Evolutionary conservation across 495 filamentous ascomycete species (phyloP).

Genomic region (Trichoderma virens): DNA sequence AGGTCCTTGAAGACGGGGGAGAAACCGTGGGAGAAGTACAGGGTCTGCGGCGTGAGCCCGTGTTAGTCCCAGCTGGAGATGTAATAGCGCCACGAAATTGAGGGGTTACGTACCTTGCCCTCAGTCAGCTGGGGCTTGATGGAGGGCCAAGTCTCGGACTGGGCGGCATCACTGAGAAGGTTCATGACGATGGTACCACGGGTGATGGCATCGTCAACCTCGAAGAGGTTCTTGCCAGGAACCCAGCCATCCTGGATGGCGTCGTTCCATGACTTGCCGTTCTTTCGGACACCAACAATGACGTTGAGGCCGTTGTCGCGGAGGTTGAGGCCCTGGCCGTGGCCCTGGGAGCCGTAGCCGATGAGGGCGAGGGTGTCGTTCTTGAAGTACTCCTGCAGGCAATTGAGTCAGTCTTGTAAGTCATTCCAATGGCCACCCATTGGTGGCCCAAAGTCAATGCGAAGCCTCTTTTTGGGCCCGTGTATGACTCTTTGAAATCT

Average conservation of each 20-base stretch:
- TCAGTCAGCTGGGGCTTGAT: slow-evolving; percentile 98
- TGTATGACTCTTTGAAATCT: slow-evolving; percentile 2
- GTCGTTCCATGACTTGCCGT: slow-evolving; percentile 97
- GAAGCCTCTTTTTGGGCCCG: neutral
- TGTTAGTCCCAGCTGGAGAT: slow-evolving; percentile 13
- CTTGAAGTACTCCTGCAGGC: slow-evolving; percentile 91
- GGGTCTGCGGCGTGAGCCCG: slow-evolving; percentile 48
- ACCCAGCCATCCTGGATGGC: slow-evolving; percentile 96
- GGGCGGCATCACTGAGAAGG: slow-evolving; percentile 92
- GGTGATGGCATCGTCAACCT: slow-evolving; percentile 88
- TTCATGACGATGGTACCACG: slow-evolving; percentile 98
- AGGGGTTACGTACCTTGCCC: slow-evolving; percentile 65
- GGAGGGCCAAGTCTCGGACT: slow-evolving; percentile 94
- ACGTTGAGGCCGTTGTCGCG: slow-evolving; percentile 99
- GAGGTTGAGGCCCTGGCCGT: slow-evolving; percentile 98
- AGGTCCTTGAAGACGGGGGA: slow-evolving; percentile 99
- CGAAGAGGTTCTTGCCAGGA: slow-evolving; percentile 95
- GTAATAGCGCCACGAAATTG: slow-evolving; percentile 2
- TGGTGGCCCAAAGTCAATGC: too few species aligned
- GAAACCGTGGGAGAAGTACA: slow-evolving; percentile 99
- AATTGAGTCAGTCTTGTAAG: neutral
- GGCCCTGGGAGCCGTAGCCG: slow-evolving; percentile 95
- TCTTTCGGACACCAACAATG: slow-evolving; percentile 96
- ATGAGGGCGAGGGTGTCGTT: slow-evolving; percentile 98
- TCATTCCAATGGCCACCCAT: neutral